Conservation (phyloP, 352 stramenopile species). For the Pythium biforme region DNA sequence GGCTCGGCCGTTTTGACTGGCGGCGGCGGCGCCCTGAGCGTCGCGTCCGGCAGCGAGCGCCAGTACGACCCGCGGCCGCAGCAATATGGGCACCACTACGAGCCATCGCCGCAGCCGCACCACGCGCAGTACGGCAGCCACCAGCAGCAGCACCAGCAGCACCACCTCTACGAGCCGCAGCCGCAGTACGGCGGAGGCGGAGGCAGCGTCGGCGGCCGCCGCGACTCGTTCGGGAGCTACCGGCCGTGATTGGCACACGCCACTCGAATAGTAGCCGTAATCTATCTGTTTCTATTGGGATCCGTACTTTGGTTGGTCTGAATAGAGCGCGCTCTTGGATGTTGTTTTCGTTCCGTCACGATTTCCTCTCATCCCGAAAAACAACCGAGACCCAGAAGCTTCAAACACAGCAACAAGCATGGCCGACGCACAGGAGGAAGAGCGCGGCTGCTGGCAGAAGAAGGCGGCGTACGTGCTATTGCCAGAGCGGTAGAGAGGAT, state of each 20-base stretch:
- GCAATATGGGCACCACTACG: constrained; percentile 14
- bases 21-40: constrained; percentile 10
- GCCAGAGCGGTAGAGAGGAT: too few species aligned
- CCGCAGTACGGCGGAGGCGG: constrained; percentile 1
- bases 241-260: constrained; percentile 1
- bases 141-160: background rate
- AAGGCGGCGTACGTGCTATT: constrained; percentile 49
- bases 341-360: background rate
- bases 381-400: background rate
- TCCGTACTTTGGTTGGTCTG: background rate
- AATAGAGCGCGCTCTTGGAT: constrained; percentile 13
- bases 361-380: background rate
- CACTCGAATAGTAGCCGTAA: constrained; percentile 26
- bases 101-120: constrained; percentile 1
- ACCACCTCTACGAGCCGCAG: constrained; percentile 2
- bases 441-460: constrained; percentile 65
- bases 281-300: constrained; percentile 29
- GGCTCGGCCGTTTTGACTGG: background rate
- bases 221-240: constrained; percentile 25
- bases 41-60: constrained; percentile 22
- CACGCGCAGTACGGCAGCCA: background rate
- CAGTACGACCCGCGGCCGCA: constrained; percentile 20
- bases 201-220: background rate
- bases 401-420: constrained; percentile 14
- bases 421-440: constrained; percentile 27